A percentile compares a stretch with the other conserved stretches of the same genome.
These are phyloP conservation scores for Maudiozyma humilis DNA, from an alignment of 1,139 yeast species.

Conservation along the genomic window DNA sequence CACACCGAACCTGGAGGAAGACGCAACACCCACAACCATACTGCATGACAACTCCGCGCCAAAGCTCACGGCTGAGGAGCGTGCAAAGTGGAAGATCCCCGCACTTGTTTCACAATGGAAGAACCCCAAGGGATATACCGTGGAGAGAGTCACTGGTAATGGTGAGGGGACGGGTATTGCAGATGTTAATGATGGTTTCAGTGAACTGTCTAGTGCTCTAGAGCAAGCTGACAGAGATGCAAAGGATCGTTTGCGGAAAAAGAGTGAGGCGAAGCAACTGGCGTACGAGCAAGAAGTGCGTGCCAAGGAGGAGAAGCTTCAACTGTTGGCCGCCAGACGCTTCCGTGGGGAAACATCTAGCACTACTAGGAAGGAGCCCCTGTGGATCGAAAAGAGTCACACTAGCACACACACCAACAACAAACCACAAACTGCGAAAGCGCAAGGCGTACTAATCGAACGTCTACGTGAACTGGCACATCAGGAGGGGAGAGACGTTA, in stretches of 20 bases:
- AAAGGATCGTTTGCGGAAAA: slow-evolving; percentile 54
- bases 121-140: slow-evolving; percentile 84
- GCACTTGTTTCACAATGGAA: slow-evolving; percentile 94
- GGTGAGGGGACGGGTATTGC: slow-evolving; percentile 46
- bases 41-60: slow-evolving; percentile 17
- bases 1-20: slow-evolving; percentile 49
- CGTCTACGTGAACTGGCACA: slow-evolving; percentile 38
- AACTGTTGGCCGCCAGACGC: slow-evolving; percentile 47
- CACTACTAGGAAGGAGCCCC: not conserved
- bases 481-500: slow-evolving; percentile 43
- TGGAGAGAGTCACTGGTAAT: slow-evolving; percentile 70
- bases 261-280: slow-evolving; percentile 51
- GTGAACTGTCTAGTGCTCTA: slow-evolving; percentile 60
- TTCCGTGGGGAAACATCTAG: slow-evolving; percentile 9
- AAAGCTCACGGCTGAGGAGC: slow-evolving; percentile 61
- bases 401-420: slow-evolving; percentile 7
- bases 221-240: slow-evolving; percentile 69
- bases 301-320: slow-evolving; percentile 53
- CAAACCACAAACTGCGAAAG: no score
- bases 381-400: slow-evolving; percentile 3
- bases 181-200: slow-evolving; percentile 52
- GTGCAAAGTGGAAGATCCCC: slow-evolving; percentile 80
- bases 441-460: slow-evolving; percentile 39
- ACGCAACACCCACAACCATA: slow-evolving; percentile 42
- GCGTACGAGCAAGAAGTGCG: slow-evolving; percentile 47